Evolutionary conservation across 495 filamentous ascomycete species (phyloP), one percentile per base, ranked within the genome.

Genomic region (Aspergillus indologenus): DNA sequence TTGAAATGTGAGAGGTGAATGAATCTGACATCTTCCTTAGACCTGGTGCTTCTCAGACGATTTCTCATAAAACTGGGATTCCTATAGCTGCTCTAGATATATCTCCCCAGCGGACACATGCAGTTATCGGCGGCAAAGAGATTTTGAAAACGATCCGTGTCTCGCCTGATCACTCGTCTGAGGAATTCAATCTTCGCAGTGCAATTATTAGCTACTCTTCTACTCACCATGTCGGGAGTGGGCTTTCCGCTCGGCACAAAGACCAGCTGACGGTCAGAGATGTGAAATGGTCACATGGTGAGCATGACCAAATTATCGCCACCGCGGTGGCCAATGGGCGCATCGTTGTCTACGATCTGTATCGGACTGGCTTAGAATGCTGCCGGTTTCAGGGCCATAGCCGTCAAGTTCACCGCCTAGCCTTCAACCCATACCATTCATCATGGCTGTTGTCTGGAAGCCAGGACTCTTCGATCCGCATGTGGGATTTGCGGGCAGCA

Each of bases 351-450:
- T 96, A 95, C 70, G 91, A 96, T 77, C 75, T 96, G 57, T 85
- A 86, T 61, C 83, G 85, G 53, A 76, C 85, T 46, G 86, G 85
- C 26, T 71, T 95, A 31, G 91, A 95, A 67, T 79, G 87, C 54
- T 86, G 85, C 56, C 85, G 91, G 56, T 77, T 91, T 59, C 88
- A 90, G 63, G 93, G 96, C 68, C 95, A 97, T 71, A 84, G 81
- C 57, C 89, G 95, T 54, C 93, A 96, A 79, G 88, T 98, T 57
- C 93, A 98, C 72, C 86, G 86, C 61, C 78, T 98, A 42, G 91
- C 90, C 45, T 90, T 97, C 72, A 96, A 92, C 68, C 92, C 94
- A 1, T 87, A 90, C 67, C 78, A 83, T 59, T 86, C 87, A 53
- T 85, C 83, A 57, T 83, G 86, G 78, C 72, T 98, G 40, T 79